A percentile compares a stretch with the other conserved stretches of the same genome.
Evolutionary conservation across 805 yeast genomes (phyloP).

Genomic region (Hanseniaspora mollemarum): DNA sequence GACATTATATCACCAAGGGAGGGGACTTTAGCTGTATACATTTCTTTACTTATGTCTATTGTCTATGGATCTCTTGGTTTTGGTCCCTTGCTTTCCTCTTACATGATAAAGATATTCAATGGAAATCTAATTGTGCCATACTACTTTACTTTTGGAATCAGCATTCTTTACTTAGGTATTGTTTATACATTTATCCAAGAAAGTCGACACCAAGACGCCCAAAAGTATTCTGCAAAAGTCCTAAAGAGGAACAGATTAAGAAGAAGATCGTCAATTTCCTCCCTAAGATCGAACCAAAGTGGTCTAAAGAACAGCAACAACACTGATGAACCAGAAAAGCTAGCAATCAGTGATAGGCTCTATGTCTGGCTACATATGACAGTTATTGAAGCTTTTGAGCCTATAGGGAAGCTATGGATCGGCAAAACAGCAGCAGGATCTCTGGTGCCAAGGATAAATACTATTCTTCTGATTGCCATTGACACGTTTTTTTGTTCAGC

Average conservation of each 20-base stretch:
- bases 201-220: constrained; percentile 47
- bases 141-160: constrained; percentile 24
- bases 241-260: constrained; percentile 19
- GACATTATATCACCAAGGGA: constrained; percentile 58
- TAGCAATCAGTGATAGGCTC: background rate
- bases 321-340: background rate
- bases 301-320: background rate
- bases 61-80: constrained; percentile 48
- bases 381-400: constrained; percentile 31
- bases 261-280: constrained; percentile 7
- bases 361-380: constrained; percentile 13
- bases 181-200: constrained; percentile 43
- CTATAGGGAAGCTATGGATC: constrained; percentile 45
- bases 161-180: constrained; percentile 30
- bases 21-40: constrained; percentile 48
- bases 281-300: background rate
- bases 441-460: constrained; percentile 35
- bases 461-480: constrained; percentile 37
- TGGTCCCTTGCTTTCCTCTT: constrained; percentile 54
- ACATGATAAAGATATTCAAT: constrained; percentile 26
- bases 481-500: constrained; percentile 37
- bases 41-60: constrained; percentile 39
- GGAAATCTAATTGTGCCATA: constrained; percentile 28
- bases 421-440: constrained; percentile 28
- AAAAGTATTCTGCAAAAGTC: constrained; percentile 40